Base-by-base conservation (phyloP, 2,329 filamentous ascomycete genomes). In the Bimuria novae-zelandiae region DNA sequence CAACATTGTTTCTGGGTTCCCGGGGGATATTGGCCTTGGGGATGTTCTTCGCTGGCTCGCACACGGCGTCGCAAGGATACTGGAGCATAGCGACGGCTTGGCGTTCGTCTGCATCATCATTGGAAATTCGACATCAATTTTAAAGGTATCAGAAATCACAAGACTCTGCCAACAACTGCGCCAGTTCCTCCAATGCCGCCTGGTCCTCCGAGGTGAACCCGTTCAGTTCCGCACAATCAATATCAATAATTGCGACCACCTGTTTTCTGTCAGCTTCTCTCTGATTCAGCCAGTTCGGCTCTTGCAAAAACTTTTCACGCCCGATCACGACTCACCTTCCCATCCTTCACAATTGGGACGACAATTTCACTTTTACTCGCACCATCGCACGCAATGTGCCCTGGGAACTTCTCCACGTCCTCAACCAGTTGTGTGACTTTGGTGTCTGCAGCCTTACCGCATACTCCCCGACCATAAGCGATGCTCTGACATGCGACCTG, bases 351-450 rank as follows among this genome's bases (percentile, higher is more conserved):
- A 56, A 93, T 82, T 1, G 90, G 90, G 43, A 93, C 89, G 16
- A 94, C 90, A 69, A 94, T 87, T 77, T 94, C 90, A 69, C 89
- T 92, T 75, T 79, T 83, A 64, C 84, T 90, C 52, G 84, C 87
- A 3, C 84, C 83, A 71, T 94, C 90, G 70, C 90, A 93, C 8
- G 90, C 89, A 67, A 94, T 92, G 69, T 93, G 90, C 1, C 89
- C 89, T 0, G 88, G 87, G 65, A 93, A 93, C 46, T 76, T 67
- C 37, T 90, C 86, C 7, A 94, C 89, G 70, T 94, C 86, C 11
- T 78, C 75, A 0, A 82, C 79, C 1, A 92, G 70, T 74, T 90
- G 87, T 10, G 89, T 92, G 54, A 75, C 68, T 39, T 75, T 74
- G 3, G 77, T 81, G 21, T 80, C 68, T 1, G 89, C 89, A 0